A percentile compares a stretch with the other conserved stretches of the same genome.
phyloP scores from a whole-genome alignment of 352 stramenopile species.

The Phytopythium montanum region DNA sequence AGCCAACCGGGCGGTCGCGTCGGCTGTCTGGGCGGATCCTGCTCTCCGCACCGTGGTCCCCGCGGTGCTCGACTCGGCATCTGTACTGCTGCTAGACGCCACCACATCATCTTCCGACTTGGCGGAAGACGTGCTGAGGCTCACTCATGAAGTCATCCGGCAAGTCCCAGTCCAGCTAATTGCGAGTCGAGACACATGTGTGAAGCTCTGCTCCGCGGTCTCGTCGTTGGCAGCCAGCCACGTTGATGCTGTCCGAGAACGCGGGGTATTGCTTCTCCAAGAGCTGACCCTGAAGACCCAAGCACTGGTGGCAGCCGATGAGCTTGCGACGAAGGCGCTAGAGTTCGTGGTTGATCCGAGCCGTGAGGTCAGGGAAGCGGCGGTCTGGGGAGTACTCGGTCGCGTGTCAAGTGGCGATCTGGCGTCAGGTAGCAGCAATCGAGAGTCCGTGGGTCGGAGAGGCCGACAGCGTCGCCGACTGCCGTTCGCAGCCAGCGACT shows the following conservation, averaged over 20 bases:
- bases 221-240: neutral
- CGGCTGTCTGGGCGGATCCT: neutral
- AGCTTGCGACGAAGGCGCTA: neutral
- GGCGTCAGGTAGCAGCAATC: neutral
- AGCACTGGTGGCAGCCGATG: neutral
- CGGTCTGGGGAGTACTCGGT: neutral
- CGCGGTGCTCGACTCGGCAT: neutral
- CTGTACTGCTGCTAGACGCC: neutral
- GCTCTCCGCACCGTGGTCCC: neutral
- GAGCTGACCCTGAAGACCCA: neutral
- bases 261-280: constrained; percentile 23
- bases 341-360: neutral
- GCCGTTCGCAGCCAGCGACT: constrained; percentile 34
- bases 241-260: constrained; percentile 10
- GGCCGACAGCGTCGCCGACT: neutral
- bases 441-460: neutral
- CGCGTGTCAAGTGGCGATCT: constrained; percentile 7
- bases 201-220: neutral
- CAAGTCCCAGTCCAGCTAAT: neutral
- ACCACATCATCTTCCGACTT: neutral
- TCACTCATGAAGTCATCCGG: neutral
- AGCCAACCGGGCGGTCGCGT: too few relatives aligned
- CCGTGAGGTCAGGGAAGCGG: neutral
- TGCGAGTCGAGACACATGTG: neutral
- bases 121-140: neutral